Evolutionary conservation across 805 yeast genomes (phyloP).

Genomic region (Candida sithepensis): DNA sequence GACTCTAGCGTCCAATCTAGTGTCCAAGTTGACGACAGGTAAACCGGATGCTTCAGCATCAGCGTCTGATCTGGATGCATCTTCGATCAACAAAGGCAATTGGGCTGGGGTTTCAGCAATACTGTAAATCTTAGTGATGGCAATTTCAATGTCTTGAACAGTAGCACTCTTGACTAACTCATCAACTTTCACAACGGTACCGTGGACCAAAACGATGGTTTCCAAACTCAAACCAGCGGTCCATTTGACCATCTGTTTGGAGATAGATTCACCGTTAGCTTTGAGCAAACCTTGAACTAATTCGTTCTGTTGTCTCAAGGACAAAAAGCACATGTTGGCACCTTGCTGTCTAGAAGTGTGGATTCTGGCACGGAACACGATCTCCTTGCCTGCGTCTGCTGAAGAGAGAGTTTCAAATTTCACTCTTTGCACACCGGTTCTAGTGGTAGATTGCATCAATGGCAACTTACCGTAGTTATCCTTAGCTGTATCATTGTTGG

Average conservation of each 20-base stretch:
- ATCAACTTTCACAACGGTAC: slow-evolving; percentile 76
- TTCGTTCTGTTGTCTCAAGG: slow-evolving; percentile 86
- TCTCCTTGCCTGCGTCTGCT: slow-evolving; percentile 67
- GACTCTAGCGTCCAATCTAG: slow-evolving; percentile 91
- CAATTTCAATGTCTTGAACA: slow-evolving; percentile 84
- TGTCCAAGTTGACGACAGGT: slow-evolving; percentile 94
- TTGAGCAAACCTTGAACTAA: slow-evolving; percentile 82
- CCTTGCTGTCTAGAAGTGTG: slow-evolving; percentile 95
- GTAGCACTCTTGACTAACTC: slow-evolving; percentile 89
- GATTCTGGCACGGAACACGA: slow-evolving; percentile 88
- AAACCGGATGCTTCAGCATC: slow-evolving; percentile 89
- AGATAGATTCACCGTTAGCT: slow-evolving; percentile 64
- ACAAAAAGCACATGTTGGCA: slow-evolving; percentile 86
- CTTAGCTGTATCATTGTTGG: slow-evolving; percentile 82
- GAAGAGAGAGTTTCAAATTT: slow-evolving; percentile 54
- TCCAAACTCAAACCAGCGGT: slow-evolving; percentile 81
- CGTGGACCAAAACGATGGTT: slow-evolving; percentile 87
- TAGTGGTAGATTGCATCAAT: slow-evolving; percentile 67
- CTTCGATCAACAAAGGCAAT: slow-evolving; percentile 93
- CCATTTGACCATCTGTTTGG: slow-evolving; percentile 98
- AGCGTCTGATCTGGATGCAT: slow-evolving; percentile 91
- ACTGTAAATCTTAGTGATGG: slow-evolving; percentile 66
- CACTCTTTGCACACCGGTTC: slow-evolving; percentile 64
- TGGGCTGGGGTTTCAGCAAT: slow-evolving; percentile 88
- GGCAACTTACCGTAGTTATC: slow-evolving; percentile 89